Evolutionary conservation across 768 basidiomycete species (phyloP), one percentile per base, ranked within the genome.

Genomic region (Tephrocybe sp.): DNA sequence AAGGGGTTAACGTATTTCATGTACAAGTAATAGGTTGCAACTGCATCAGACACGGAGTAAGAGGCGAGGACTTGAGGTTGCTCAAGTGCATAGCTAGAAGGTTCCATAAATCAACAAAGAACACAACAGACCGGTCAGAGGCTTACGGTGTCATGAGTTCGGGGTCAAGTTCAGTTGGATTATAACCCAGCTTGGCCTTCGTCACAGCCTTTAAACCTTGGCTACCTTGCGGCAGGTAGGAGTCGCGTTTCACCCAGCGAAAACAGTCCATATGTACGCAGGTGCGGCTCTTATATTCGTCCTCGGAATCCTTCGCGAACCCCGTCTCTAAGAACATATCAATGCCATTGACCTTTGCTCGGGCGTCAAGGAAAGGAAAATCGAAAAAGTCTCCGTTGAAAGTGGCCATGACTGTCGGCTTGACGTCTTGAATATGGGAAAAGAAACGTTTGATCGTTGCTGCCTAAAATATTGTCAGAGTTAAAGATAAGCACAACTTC

Each of bases 1-100:
- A 99, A 99, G 0, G 97, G 97, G 64, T 98, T 95, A 9, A 99
- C 95, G 62, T 99, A 99, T 94, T 98, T 99, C 97, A 98, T 99
- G 73, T 99, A 98, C 30, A 99, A 80, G 68, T 98, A 98, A 68
- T 99, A 98, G 1, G 97, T 99, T n/a, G 97, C 96, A 9, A 98
- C 97, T 0, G 97, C 97, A 78, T 99, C 97, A 67, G 97, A 99
- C 23, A 99, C 97, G 60, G 97, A 98, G 70, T 99, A 99, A 63
- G 95, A 92, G 0, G 97, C 96, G 15, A 99, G 83, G 1, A 84
- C 69, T 64, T 98, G 95, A 0, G 97, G 97, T 59, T 95, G 93
- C 63, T 98, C 97, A 67, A 92, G 76, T 0, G 97, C 97, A 70
- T 99, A 98, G 28, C 96, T 98, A 54, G 40, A 10, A 30, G 5